These are phyloP conservation scores for Citrus unshiu DNA, from an alignment of 345 rosid species.

Conservation along the genomic window DNA sequence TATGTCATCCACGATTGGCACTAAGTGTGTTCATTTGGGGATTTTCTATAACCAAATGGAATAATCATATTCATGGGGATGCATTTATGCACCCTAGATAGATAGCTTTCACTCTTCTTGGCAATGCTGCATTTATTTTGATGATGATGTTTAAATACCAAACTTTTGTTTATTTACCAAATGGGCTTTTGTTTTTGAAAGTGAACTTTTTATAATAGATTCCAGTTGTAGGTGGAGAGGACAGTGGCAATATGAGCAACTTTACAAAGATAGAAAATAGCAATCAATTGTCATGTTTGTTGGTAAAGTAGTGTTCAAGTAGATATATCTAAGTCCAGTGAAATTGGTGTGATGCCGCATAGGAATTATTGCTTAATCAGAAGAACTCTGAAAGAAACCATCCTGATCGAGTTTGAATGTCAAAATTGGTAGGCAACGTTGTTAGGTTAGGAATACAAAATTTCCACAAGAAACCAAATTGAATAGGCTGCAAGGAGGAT, in stretches of 20 bases:
- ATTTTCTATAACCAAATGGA: not conserved
- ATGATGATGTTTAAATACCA: not conserved
- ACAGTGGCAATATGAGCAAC: not conserved
- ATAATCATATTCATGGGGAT: not conserved
- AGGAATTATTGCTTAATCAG: not conserved
- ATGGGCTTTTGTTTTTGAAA: not conserved
- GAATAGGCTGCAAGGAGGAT: too few relatives aligned
- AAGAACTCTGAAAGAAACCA: not conserved
- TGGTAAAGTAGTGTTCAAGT: not conserved
- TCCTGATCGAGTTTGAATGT: not conserved
- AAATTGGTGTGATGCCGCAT: not conserved
- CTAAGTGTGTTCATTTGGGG: not conserved
- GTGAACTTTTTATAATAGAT: not conserved
- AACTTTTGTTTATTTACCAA: not conserved
- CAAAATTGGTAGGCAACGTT: not conserved
- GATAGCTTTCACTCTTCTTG: not conserved
- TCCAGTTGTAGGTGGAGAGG: not conserved
- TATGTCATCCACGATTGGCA: not conserved
- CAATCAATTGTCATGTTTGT: not conserved
- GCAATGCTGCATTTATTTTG: not conserved
- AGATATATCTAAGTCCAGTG: not conserved
- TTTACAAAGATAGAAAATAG: not conserved
- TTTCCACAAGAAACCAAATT: not conserved
- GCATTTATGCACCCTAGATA: not conserved
- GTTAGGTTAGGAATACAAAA: not conserved